A percentile compares a stretch with the other conserved stretches of the same genome.
Evolutionary conservation across 1,284 basidiomycete genomes (phyloP).

Genomic region (Cystobasidiaceae sp.): DNA sequence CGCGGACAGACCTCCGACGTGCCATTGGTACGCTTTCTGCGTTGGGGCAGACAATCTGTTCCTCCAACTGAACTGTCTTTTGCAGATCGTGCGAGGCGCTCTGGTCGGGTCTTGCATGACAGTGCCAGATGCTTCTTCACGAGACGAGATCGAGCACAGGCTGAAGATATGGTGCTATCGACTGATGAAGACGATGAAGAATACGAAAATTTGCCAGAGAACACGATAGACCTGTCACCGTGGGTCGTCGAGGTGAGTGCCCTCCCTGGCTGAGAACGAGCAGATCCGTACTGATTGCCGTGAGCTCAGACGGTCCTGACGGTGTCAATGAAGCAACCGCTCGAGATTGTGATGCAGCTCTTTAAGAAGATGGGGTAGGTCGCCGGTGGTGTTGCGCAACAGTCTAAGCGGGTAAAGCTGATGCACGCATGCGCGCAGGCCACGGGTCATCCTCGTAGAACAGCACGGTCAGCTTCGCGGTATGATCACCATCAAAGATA

Average conservation of each 20-base stretch:
- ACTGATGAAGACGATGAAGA: conserved; percentile 30
- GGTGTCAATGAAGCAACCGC: conserved; percentile 83
- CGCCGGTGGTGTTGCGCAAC: background rate
- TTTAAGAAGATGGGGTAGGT: conserved; percentile 93
- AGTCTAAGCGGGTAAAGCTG: background rate
- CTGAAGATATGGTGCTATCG: conserved; percentile 27
- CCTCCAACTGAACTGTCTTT: background rate
- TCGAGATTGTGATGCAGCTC: conserved; percentile 94
- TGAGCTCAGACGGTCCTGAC: conserved; percentile 72
- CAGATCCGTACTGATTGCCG: conserved; percentile 25
- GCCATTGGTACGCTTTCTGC: conserved; percentile 62
- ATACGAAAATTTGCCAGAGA: conserved; percentile 40
- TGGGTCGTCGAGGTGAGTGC: conserved; percentile 80
- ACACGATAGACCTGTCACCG: conserved; percentile 67
- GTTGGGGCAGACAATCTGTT: background rate
- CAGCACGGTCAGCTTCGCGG: conserved; percentile 75
- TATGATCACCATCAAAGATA: conserved; percentile 92
- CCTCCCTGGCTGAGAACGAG: background rate
- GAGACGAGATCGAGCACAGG: conserved; percentile 15
- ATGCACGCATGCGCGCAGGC: conserved; percentile 53
- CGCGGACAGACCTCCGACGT: conserved; percentile 74
- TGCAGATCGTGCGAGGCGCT: conserved; percentile 64
- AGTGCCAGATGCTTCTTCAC: conserved; percentile 67
- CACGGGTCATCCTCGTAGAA: conserved; percentile 88
- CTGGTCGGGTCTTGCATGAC: conserved; percentile 55